These are phyloP conservation scores for Heterobasidion irregulare DNA, from an alignment of 1,284 basidiomycete genomes.

Conservation along the genomic window DNA sequence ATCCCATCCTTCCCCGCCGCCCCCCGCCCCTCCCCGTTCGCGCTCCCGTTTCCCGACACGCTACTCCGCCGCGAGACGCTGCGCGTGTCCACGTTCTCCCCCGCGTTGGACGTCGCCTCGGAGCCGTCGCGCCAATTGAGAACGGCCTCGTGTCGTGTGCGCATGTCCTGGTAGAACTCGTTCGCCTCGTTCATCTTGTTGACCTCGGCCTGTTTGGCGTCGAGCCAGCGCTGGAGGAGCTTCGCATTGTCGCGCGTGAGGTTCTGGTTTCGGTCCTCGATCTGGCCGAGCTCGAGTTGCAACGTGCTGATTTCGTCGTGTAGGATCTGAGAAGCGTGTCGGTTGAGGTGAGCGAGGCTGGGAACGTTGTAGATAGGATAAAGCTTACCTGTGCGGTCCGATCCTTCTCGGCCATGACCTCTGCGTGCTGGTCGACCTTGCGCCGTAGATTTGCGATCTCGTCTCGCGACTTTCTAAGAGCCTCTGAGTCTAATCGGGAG, in stretches of 20 bases:
- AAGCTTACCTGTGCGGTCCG: constrained; percentile 69
- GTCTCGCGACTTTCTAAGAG: constrained; percentile 60
- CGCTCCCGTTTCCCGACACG: constrained; percentile 67
- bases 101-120: constrained; percentile 13
- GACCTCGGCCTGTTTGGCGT: constrained; percentile 88
- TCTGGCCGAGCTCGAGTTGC: constrained; percentile 83
- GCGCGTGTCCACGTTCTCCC: constrained; percentile 17
- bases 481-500: constrained; percentile 70
- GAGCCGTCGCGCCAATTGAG: constrained; percentile 45
- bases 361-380: neutral
- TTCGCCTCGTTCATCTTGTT: constrained; percentile 94
- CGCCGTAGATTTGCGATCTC: constrained; percentile 64
- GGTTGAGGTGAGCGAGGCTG: neutral
- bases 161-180: constrained; percentile 77
- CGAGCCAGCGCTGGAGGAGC: constrained; percentile 90
- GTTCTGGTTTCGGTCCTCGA: constrained; percentile 79
- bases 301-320: constrained; percentile 92
- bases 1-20: constrained; percentile 65
- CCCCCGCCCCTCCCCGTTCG: constrained; percentile 36
- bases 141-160: constrained; percentile 53
- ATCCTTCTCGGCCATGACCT: constrained; percentile 84
- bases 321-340: constrained; percentile 51
- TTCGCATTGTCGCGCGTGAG: constrained; percentile 91
- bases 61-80: constrained; percentile 19
- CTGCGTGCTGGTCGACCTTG: constrained; percentile 79